A percentile compares a stretch with the other conserved stretches of the same genome.
phyloP scores from a whole-genome alignment of 2,329 filamentous ascomycete species.

The Colletotrichum sp. region DNA sequence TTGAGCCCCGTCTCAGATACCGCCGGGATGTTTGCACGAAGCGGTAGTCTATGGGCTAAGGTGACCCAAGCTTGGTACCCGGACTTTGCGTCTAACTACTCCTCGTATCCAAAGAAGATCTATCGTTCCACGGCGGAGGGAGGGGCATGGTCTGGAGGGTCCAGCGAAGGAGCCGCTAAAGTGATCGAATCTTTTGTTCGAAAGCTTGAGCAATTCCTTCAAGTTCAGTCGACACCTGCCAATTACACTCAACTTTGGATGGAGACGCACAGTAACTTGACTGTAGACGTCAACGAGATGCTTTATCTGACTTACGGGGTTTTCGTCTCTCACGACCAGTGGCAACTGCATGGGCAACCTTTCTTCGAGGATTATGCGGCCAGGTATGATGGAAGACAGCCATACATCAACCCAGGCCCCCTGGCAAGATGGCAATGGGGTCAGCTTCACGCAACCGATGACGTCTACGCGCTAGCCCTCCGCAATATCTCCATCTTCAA shows the following conservation, averaged over 20 bases:
- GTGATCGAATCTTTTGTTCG: not conserved
- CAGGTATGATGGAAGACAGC: slow-evolving; percentile 34
- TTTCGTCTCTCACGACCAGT: not conserved
- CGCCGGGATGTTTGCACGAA: not conserved
- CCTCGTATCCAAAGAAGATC: not conserved
- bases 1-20: slow-evolving; percentile 31
- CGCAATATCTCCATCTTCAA: not conserved
- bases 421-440: slow-evolving; percentile 37
- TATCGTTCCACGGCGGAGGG: not conserved
- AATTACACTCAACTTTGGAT: not conserved
- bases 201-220: not conserved
- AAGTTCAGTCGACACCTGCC: not conserved
- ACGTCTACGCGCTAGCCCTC: not conserved
- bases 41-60: not conserved
- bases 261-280: not conserved
- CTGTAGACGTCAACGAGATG: not conserved
- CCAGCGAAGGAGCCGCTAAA: not conserved
- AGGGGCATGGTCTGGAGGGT: not conserved
- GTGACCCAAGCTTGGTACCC: not conserved
- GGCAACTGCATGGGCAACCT: not conserved
- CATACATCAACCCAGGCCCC: slow-evolving; percentile 39
- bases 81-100: not conserved
- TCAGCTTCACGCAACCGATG: not conserved
- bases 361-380: not conserved
- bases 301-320: not conserved